Percentiles rank a stretch among this genome's conserved stretches.
These are phyloP conservation scores for Aspergillus persii DNA, from an alignment of 2,329 filamentous ascomycete genomes.

Conservation along the genomic window DNA sequence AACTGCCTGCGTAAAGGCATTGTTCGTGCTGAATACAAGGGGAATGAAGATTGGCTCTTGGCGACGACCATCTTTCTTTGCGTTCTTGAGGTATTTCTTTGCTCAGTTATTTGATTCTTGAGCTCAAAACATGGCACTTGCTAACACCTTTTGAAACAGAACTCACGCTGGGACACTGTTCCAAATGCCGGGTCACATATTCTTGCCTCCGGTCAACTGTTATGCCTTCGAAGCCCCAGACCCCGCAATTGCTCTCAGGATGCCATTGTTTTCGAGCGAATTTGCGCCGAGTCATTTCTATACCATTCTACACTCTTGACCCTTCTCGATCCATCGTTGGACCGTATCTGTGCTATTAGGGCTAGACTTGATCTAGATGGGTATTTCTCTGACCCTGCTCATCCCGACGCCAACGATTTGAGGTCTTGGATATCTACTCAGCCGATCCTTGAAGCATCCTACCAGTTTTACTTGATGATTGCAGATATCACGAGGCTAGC, in stretches of 20 bases:
- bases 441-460: slow-evolving; percentile 12
- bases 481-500: slow-evolving; percentile 15
- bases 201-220: slow-evolving; percentile 8
- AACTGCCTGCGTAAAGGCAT: slow-evolving; percentile 3
- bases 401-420: neutral
- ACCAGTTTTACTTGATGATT: slow-evolving; percentile 15
- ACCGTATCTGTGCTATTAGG: slow-evolving; percentile 5
- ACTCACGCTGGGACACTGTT: slow-evolving; percentile 8
- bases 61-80: slow-evolving; percentile 14
- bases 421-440: slow-evolving; percentile 1
- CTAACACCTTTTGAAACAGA: slow-evolving; percentile 2
- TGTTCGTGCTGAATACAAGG: neutral
- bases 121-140: neutral
- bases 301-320: slow-evolving; percentile 19
- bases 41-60: slow-evolving; percentile 11
- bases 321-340: slow-evolving; percentile 16
- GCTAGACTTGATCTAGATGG: neutral
- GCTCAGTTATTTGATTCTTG: too few species aligned
- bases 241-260: slow-evolving; percentile 4
- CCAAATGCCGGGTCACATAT: slow-evolving; percentile 14
- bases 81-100: slow-evolving; percentile 13
- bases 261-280: slow-evolving; percentile 14
- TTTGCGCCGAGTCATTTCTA: slow-evolving; percentile 19
- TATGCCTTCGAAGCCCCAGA: slow-evolving; percentile 8
- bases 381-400: slow-evolving; percentile 10